Conservation (phyloP, 345 rosid species). For the Trapa incisa region DNA sequence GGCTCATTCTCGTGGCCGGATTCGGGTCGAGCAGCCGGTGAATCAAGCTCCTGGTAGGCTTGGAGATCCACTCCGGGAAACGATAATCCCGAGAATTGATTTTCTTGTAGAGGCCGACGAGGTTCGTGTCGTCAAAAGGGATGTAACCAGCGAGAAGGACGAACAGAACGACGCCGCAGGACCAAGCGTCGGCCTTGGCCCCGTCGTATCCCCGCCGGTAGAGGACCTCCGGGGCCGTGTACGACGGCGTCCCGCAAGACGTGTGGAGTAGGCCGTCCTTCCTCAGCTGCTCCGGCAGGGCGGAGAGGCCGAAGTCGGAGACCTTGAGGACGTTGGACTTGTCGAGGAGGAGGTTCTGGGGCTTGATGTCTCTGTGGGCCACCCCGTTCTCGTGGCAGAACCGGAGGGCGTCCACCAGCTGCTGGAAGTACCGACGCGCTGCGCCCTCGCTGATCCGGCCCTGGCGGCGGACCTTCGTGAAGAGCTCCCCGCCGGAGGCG, state of each 20-base stretch:
- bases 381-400: conserved; percentile 37
- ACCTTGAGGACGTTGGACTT: conserved; percentile 20
- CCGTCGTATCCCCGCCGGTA: conserved; percentile 25
- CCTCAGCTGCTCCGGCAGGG: conserved; percentile 18
- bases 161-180: conserved; percentile 35
- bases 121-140: conserved; percentile 29
- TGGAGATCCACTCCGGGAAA: conserved; percentile 28
- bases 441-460: conserved; percentile 22
- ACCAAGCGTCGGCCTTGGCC: conserved; percentile 26
- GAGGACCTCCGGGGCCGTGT: conserved; percentile 33
- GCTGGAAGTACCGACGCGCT: conserved; percentile 29
- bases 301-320: conserved; percentile 37
- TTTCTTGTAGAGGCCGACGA: conserved; percentile 19
- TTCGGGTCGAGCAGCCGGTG: conserved; percentile 64
- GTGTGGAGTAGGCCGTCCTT: conserved; percentile 26
- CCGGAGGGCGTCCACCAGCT: conserved; percentile 30
- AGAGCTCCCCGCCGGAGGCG: conserved; percentile 33
- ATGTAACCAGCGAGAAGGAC: conserved; percentile 21
- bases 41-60: conserved; percentile 36
- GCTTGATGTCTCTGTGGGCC: conserved; percentile 39
- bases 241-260: conserved; percentile 26
- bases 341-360: conserved; percentile 33
- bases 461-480: conserved; percentile 19
- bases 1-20: conserved; percentile 58
- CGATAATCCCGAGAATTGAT: conserved; percentile 22